These are phyloP conservation scores for Candida argentea DNA, from an alignment of 805 yeast genomes.

Conservation along the genomic window DNA sequence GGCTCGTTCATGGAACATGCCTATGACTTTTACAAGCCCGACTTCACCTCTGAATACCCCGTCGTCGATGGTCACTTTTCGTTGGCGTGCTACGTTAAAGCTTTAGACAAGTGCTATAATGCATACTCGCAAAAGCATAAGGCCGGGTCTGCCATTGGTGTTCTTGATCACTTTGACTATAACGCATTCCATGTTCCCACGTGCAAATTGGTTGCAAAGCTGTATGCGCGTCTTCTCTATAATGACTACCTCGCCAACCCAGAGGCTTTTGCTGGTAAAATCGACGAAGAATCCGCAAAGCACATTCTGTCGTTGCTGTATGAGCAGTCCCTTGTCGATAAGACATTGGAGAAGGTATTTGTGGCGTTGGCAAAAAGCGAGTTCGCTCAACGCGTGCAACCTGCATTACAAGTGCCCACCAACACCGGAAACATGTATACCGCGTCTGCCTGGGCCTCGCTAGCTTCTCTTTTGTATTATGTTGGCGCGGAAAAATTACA, in stretches of 20 bases:
- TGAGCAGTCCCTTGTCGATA: constrained; percentile 73
- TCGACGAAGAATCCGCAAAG: constrained; percentile 43
- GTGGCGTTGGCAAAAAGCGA: constrained; percentile 64
- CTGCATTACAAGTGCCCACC: constrained; percentile 81
- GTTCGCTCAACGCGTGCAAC: constrained; percentile 59
- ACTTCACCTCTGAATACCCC: constrained; percentile 93
- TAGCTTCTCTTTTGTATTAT: constrained; percentile 69
- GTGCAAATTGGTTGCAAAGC: constrained; percentile 88
- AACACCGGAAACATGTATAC: constrained; percentile 98
- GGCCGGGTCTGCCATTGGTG: constrained; percentile 44
- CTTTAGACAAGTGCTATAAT: constrained; percentile 79
- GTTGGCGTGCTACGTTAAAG: constrained; percentile 85
- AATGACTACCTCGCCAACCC: constrained; percentile 77
- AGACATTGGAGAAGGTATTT: constrained; percentile 74
- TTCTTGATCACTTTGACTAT: constrained; percentile 70
- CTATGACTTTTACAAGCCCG: constrained; percentile 97
- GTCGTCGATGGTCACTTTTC: constrained; percentile 97
- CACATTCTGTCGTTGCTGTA: constrained; percentile 47
- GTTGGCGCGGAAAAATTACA: constrained; percentile 68
- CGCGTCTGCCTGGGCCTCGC: constrained; percentile 82
- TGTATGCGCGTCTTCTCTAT: constrained; percentile 84
- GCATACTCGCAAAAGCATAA: constrained; percentile 66
- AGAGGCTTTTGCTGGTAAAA: constrained; percentile 34
- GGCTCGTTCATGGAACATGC: constrained; percentile 96
- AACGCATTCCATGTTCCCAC: constrained; percentile 97